Evolutionary conservation across 768 basidiomycete species (phyloP).

Genomic region (Termitomyces heimii): DNA sequence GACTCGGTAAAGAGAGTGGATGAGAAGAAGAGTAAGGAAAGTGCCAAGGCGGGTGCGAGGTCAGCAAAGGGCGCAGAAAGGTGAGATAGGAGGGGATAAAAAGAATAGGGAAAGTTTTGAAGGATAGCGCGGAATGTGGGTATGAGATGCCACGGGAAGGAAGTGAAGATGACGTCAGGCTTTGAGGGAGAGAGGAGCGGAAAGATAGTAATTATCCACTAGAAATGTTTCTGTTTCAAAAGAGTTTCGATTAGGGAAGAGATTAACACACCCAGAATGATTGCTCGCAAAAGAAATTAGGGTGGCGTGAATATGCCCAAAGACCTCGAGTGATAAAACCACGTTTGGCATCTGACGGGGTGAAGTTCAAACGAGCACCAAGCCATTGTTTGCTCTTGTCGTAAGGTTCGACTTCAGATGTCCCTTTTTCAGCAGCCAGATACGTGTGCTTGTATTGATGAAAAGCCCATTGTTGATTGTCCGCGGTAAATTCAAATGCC

Average conservation of each 20-base stretch:
- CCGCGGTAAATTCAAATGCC: constrained; percentile 73
- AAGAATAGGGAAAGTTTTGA: constrained; percentile 12
- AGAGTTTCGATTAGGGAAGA: neutral
- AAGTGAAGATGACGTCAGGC: constrained; percentile 17
- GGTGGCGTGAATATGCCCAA: constrained; percentile 86
- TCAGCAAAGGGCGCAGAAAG: constrained; percentile 20
- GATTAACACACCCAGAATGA: constrained; percentile 63
- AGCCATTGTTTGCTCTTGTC: constrained; percentile 51
- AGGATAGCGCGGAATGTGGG: constrained; percentile 12
- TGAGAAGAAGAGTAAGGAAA: constrained; percentile 68
- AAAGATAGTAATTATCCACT: constrained; percentile 68
- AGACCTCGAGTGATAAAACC: constrained; percentile 85
- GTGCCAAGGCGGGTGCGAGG: constrained; percentile 50
- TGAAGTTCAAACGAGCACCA: constrained; percentile 62
- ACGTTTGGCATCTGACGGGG: constrained; percentile 58
- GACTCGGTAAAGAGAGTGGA: constrained; percentile 80
- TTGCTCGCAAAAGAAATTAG: constrained; percentile 92
- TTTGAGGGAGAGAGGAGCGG: constrained; percentile 45
- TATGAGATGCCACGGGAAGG: constrained; percentile 10
- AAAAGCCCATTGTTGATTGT: constrained; percentile 88
- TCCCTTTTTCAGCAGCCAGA: constrained; percentile 22
- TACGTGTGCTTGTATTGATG: constrained; percentile 68
- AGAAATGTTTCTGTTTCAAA: constrained; percentile 2
- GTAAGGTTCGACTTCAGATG: constrained; percentile 28
- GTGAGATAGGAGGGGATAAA: constrained; percentile 20